Conservation (phyloP, 768 basidiomycete genomes). For the Tricholoma terreum region DNA sequence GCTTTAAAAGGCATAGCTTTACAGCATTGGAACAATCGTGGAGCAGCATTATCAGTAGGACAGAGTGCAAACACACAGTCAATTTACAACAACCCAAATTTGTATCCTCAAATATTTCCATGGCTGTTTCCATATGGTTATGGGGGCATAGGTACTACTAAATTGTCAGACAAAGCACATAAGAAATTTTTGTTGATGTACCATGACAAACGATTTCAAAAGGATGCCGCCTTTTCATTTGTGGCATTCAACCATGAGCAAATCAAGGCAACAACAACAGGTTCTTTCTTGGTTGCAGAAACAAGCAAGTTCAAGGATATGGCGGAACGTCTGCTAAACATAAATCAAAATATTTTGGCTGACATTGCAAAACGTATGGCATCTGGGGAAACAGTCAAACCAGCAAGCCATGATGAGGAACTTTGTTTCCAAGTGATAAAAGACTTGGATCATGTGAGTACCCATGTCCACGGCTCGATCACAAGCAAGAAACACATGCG, state of each 20-base stretch:
- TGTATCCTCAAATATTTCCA: no score
- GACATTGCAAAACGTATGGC: constrained; percentile 17
- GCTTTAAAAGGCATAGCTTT: constrained; percentile 2
- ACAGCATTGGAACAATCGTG: constrained; percentile 17
- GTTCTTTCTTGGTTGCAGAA: background rate
- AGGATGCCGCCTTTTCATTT: no score
- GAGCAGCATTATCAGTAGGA: background rate
- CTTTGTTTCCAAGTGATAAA: background rate
- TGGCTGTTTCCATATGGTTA: background rate
- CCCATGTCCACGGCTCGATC: constrained; percentile 19
- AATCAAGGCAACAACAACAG: no score
- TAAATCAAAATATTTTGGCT: background rate
- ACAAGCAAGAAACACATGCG: no score
- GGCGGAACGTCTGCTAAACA: background rate
- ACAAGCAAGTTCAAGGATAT: background rate
- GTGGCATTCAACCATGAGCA: no score
- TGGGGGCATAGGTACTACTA: constrained; percentile 14
- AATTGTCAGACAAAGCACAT: constrained; percentile 16
- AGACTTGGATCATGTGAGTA: no score
- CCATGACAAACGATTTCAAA: no score
- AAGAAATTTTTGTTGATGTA: constrained; percentile 23
- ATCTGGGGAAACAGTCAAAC: constrained; percentile 14
- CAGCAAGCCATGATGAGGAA: background rate
- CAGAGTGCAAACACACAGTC: background rate
- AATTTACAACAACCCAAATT: no score